Conservation (phyloP, 148 eudicot genomes). For the Camellia japonica region DNA sequence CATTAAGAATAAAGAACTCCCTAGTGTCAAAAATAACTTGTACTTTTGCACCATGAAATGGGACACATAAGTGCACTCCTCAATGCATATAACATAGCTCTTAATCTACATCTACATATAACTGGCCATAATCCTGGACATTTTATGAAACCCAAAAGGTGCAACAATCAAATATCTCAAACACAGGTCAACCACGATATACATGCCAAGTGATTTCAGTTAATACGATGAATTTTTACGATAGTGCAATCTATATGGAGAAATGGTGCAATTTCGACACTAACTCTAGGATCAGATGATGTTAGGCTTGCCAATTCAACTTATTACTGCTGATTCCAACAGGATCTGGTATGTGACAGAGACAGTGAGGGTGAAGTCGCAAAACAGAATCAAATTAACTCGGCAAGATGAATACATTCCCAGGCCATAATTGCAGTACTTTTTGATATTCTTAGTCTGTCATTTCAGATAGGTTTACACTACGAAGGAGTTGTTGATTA, state of each 20-base stretch:
- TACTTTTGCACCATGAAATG: not conserved
- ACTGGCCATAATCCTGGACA: not conserved
- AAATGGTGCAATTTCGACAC: constrained; percentile 6
- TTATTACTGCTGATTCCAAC: constrained; percentile 11
- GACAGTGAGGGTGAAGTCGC: not conserved
- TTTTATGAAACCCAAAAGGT: not conserved
- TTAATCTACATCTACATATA: too few species aligned
- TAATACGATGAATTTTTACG: not conserved
- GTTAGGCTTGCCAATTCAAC: not conserved
- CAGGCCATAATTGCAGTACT: constrained; percentile 19
- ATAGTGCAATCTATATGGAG: not conserved
- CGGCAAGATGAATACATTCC: not conserved
- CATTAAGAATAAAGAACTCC: not conserved
- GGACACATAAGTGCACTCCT: not conserved
- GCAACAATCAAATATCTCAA: not conserved
- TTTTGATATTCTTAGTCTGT: not conserved
- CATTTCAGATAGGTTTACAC: constrained; percentile 3
- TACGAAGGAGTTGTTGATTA: constrained; percentile 6
- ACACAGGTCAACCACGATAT: not conserved
- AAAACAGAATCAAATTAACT: constrained; percentile 1
- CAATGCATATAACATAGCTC: not conserved
- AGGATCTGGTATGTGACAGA: not conserved
- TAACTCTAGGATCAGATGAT: not conserved
- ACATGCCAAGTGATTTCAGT: not conserved
- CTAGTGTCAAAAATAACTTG: not conserved